Conservation (phyloP, 2,329 filamentous ascomycete genomes). For the Apiospora rasikravindrae region DNA sequence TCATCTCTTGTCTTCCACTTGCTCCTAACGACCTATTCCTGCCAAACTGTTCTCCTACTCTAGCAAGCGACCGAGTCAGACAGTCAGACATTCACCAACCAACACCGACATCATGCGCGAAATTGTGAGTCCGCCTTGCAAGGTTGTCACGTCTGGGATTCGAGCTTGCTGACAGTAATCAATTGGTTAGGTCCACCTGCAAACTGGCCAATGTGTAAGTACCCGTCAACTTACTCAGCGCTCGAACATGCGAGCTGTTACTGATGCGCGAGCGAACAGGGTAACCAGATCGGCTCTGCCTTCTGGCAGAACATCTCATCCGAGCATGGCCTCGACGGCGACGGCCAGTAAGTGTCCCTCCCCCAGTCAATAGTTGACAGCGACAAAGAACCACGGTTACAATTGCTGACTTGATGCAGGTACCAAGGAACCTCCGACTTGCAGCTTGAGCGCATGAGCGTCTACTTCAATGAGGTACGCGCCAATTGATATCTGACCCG, state of each 20-base stretch:
- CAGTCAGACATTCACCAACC: not conserved
- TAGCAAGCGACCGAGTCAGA: no score
- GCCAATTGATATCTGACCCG: not conserved
- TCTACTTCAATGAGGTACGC: slow-evolving; percentile 89
- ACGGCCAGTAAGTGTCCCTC: slow-evolving; percentile 77
- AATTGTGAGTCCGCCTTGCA: slow-evolving; percentile 63
- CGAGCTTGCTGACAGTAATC: no score
- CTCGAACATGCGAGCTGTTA: no score
- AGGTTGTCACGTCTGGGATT: slow-evolving; percentile 27
- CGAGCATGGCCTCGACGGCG: slow-evolving; percentile 96
- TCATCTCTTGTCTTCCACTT: no score
- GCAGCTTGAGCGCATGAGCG: slow-evolving; percentile 99
- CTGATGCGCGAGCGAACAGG: slow-evolving; percentile 59
- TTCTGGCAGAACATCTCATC: slow-evolving; percentile 93
- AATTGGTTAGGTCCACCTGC: slow-evolving; percentile 83
- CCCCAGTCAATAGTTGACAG: slow-evolving; percentile 31
- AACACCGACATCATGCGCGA: slow-evolving; percentile 68
- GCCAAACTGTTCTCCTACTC: no score
- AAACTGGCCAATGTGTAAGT: slow-evolving; percentile 99
- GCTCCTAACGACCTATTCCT: no score
- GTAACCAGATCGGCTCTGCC: slow-evolving; percentile 99
- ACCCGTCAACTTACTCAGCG: slow-evolving; percentile 24
- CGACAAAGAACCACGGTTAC: not conserved
- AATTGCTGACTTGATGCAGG: slow-evolving; percentile 48
- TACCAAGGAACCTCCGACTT: slow-evolving; percentile 98